phyloP scores from a whole-genome alignment of 2,329 filamentous ascomycete genomes.

The Aureobasidium vineae region DNA sequence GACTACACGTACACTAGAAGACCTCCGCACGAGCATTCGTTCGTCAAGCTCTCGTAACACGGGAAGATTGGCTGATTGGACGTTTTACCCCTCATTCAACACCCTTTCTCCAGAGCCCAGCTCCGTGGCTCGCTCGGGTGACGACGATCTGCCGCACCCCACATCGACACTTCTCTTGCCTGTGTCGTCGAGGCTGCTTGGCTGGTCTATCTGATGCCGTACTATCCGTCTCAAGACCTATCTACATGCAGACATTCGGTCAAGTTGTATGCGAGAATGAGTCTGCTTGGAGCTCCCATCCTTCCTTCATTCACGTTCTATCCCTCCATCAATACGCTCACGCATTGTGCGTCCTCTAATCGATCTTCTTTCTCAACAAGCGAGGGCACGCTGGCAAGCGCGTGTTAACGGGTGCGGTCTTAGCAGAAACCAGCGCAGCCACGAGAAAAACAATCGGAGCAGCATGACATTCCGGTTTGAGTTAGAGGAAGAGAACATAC shows the following conservation, averaged over 20 bases:
- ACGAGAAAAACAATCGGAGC: background rate
- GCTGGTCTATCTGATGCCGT: constrained; percentile 1
- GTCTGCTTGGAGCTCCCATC: background rate
- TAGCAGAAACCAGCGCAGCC: background rate
- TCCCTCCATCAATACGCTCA: background rate
- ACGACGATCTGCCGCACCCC: constrained; percentile 19
- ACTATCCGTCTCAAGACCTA: background rate
- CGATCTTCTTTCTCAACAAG: background rate
- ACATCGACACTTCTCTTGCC: constrained; percentile 17
- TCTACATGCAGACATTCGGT: background rate
- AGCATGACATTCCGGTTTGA: constrained; percentile 5
- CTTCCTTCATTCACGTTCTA: background rate
- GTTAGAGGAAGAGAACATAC: background rate
- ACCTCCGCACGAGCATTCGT: background rate
- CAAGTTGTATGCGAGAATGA: background rate
- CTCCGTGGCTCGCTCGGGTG: constrained; percentile 16
- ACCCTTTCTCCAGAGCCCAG: constrained; percentile 14
- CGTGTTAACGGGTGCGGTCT: background rate
- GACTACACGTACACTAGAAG: background rate
- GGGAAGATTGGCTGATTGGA: background rate
- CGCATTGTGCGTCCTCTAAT: background rate
- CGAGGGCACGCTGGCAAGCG: background rate
- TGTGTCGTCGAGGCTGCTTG: constrained; percentile 3
- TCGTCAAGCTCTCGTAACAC: constrained; percentile 3
- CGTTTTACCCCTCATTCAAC: constrained; percentile 9